Conservation (phyloP, 1,139 yeast species). For the Debaryomycetaceae sp. region DNA sequence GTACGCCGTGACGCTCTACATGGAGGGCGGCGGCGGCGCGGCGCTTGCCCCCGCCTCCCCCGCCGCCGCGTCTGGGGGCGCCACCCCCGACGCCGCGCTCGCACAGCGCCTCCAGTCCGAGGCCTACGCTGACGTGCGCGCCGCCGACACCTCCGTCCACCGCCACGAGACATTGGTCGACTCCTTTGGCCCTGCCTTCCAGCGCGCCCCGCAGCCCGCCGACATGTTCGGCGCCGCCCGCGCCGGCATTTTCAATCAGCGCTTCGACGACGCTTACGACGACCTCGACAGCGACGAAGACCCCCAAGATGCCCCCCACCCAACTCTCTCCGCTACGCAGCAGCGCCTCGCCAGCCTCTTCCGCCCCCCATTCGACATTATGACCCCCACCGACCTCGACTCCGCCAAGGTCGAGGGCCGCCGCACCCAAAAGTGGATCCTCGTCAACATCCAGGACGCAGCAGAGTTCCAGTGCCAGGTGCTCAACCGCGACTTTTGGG, state of each 20-base stretch:
- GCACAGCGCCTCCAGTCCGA: slow-evolving; percentile 67
- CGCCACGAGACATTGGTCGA: slow-evolving; percentile 76
- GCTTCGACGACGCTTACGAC: slow-evolving; percentile 27
- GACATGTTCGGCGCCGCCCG: slow-evolving; percentile 42
- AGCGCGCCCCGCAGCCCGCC: slow-evolving; percentile 16
- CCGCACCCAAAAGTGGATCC: slow-evolving; percentile 67
- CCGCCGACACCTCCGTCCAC: slow-evolving; percentile 74
- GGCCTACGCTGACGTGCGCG: slow-evolving; percentile 50
- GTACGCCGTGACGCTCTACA: slow-evolving; percentile 77
- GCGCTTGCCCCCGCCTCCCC: slow-evolving; percentile 10
- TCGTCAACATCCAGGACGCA: slow-evolving; percentile 82
- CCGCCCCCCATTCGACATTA: slow-evolving; percentile 91
- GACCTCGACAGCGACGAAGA: slow-evolving; percentile 20
- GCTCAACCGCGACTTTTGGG: slow-evolving; percentile 91
- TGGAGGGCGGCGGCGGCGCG: slow-evolving; percentile 46
- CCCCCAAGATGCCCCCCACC: no score
- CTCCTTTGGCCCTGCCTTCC: slow-evolving; percentile 15
- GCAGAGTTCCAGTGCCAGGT: slow-evolving; percentile 86
- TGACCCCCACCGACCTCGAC: slow-evolving; percentile 62
- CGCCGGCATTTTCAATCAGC: slow-evolving; percentile 42
- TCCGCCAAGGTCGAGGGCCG: slow-evolving; percentile 69
- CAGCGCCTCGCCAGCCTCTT: slow-evolving; percentile 73
- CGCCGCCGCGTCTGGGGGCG: slow-evolving; percentile 5
- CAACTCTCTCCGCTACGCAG: slow-evolving; percentile 60
- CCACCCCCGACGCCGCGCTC: slow-evolving; percentile 45